These are phyloP conservation scores for Colletotrichum siamense DNA, from an alignment of 2,329 filamentous ascomycete genomes.

Conservation along the genomic window DNA sequence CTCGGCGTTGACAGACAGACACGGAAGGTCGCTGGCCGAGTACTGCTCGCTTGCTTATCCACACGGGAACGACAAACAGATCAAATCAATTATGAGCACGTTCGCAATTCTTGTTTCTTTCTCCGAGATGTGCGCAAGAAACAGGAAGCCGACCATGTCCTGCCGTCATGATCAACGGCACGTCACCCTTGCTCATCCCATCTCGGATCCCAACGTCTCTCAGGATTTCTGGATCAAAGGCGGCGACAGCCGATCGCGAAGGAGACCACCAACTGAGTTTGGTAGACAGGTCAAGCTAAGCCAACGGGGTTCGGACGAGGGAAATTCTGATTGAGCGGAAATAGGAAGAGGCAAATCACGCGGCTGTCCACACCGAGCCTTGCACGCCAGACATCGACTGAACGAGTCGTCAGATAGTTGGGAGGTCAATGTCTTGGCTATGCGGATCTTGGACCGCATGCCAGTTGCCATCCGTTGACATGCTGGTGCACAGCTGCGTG, in stretches of 20 bases:
- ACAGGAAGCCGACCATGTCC: neutral
- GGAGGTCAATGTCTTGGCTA: neutral
- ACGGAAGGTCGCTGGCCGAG: constrained; percentile 12
- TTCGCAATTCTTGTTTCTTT: neutral
- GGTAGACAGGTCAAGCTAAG: neutral
- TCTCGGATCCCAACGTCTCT: neutral
- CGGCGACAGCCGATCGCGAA: neutral
- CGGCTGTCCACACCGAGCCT: neutral
- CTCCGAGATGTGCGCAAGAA: neutral
- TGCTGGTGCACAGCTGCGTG: constrained; percentile 10
- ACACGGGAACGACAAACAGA: neutral
- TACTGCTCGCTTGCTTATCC: neutral
- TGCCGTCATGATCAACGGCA: neutral
- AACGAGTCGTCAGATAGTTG: neutral
- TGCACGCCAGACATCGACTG: neutral
- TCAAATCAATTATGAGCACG: neutral
- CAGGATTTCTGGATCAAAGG: neutral
- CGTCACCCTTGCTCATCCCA: neutral
- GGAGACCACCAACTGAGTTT: neutral
- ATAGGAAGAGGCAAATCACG: neutral
- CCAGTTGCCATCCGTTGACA: constrained; percentile 14
- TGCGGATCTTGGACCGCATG: constrained; percentile 5
- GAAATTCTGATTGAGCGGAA: neutral
- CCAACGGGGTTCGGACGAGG: neutral
- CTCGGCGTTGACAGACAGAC: constrained; percentile 16